phyloP scores from a whole-genome alignment of 1,284 basidiomycete species.

The Marasmius fiardii region DNA sequence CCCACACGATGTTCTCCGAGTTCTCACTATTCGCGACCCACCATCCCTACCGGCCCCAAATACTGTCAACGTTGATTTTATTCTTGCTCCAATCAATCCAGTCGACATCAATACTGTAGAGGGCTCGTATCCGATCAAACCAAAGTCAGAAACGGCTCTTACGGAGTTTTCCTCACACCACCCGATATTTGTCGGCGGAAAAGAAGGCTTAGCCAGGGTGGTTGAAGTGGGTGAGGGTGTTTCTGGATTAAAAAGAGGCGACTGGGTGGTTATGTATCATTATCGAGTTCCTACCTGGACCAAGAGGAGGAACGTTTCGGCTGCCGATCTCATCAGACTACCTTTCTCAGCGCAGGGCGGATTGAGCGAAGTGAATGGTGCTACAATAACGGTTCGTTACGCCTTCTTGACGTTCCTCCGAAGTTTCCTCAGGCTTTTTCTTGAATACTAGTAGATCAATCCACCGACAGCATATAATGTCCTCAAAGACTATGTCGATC shows the following conservation, averaged over 20 bases:
- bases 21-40: slow-evolving; percentile 49
- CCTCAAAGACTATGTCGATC: slow-evolving; percentile 64
- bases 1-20: slow-evolving; percentile 55
- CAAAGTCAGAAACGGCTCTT: slow-evolving; percentile 37
- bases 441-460: slow-evolving; percentile 56
- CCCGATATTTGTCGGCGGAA: slow-evolving; percentile 65
- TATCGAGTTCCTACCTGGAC: neutral
- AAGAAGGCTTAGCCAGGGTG: slow-evolving; percentile 76
- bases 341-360: slow-evolving; percentile 34
- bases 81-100: slow-evolving; percentile 78
- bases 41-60: slow-evolving; percentile 44
- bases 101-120: slow-evolving; percentile 80
- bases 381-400: slow-evolving; percentile 64
- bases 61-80: slow-evolving; percentile 62
- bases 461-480: slow-evolving; percentile 82
- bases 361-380: slow-evolving; percentile 61
- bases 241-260: slow-evolving; percentile 44
- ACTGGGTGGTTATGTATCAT: slow-evolving; percentile 37
- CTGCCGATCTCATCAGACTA: slow-evolving; percentile 48
- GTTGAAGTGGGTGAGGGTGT: slow-evolving; percentile 52
- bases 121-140: slow-evolving; percentile 75
- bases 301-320: neutral
- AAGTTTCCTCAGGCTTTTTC: neutral
- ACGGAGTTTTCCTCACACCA: slow-evolving; percentile 14
- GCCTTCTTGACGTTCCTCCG: neutral